Conservation (phyloP, 805 yeast genomes). For the Candida golubevii region DNA sequence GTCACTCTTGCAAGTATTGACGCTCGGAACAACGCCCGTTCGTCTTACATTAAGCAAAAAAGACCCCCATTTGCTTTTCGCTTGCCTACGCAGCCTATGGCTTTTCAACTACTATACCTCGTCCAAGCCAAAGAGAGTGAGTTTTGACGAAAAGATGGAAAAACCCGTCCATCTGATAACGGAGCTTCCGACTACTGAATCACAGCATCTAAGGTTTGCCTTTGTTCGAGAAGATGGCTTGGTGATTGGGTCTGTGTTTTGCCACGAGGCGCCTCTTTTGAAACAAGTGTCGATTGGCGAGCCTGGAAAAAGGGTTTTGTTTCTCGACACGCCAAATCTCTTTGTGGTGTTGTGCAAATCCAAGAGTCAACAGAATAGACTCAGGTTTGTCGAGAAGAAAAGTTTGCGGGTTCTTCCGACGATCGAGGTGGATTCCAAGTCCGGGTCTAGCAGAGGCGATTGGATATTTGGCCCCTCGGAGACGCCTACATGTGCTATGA, state of each 20-base stretch:
- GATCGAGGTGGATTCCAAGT: conserved; percentile 17
- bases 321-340: conserved; percentile 23
- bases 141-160: conserved; percentile 35
- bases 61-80: conserved; percentile 23
- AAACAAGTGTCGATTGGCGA: conserved; percentile 31
- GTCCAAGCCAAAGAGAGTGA: conserved; percentile 25
- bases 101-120: conserved; percentile 27
- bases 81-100: conserved; percentile 29
- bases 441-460: conserved; percentile 6
- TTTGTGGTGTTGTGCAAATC: conserved; percentile 32
- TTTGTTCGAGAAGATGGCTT: conserved; percentile 37
- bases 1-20: conserved; percentile 16
- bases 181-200: conserved; percentile 12
- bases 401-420: conserved; percentile 21
- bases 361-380: conserved; percentile 21
- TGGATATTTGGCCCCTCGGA: conserved; percentile 26
- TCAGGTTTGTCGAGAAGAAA: conserved; percentile 34
- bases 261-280: conserved; percentile 22
- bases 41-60: conserved; percentile 12
- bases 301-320: conserved; percentile 29
- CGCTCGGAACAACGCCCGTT: conserved; percentile 27
- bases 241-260: conserved; percentile 22
- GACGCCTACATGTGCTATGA: conserved; percentile 26
- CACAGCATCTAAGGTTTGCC: conserved; percentile 13
- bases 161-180: conserved; percentile 20